Evolutionary conservation across 2,329 filamentous ascomycete genomes (phyloP), one percentile per base, ranked within the genome.

Genomic region (Pseudogymnoascus sp.): DNA sequence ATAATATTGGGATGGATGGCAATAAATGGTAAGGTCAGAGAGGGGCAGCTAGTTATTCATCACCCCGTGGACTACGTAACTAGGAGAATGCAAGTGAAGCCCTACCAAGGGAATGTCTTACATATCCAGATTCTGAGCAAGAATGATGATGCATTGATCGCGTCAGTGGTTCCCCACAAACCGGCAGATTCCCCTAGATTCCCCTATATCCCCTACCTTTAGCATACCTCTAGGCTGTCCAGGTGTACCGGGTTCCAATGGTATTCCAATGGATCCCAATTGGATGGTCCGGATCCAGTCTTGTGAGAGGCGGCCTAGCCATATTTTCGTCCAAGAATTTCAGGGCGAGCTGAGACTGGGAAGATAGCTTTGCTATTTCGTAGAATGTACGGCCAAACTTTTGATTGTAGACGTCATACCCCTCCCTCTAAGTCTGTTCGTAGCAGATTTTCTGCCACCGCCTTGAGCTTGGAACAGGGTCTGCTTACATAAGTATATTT

Each of bases 181-280:
- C 50, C 50, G 28, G 50, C 17, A 57, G 10, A 57, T 57, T 57
- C 47, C 47, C 47, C 47, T 57, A 11, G n/a, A 57, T 57, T 57
- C 50, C 50, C 50, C 50, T 57, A 57, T 57, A 57, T 33, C 50
- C 50, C 50, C 50, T 57, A 57, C 50, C 50, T 57, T 57, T 57
- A 57, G 50, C 50, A 57, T 33, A 23, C 3, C n/a, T 10, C 1
- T 28, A n/a, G 26, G 9, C 28, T 19, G n/a, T 57, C n/a, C 28
- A 57, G 50, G 28, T 40, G 36, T 17, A 17, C n/a, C 36, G 8
- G 13, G 36, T 28, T 28, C 26, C 26, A 28, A 28, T 28, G 26
- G 26, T 6, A 28, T 44, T 44, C 40, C 19, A 21, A 33, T 57
- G n/a, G n/a, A 3, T 57, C 33, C 50, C 50, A 57, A 33, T 57